Evolutionary conservation across 2,329 filamentous ascomycete genomes (phyloP), one percentile per base, ranked within the genome.

Genomic region (Botryotinia calthae): DNA sequence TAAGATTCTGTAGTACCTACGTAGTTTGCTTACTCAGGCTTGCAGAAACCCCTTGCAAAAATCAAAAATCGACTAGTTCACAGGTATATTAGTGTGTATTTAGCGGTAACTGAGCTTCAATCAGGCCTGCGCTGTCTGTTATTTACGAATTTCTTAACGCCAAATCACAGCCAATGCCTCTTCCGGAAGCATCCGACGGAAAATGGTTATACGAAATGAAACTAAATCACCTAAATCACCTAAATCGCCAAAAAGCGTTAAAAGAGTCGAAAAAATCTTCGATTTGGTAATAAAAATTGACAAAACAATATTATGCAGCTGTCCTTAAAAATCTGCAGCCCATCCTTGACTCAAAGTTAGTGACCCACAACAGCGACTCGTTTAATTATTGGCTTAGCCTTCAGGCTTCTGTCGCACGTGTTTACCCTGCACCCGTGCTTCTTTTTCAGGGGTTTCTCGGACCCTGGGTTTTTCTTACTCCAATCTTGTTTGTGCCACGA

Each of bases 371-470:
- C 37, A 72, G 70, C 70, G 63, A 63, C 58, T 72, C 63, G 70
- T 61, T 51, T 68, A 68, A 56, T 51, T 68, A 68, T 72, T 51
- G 51, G 70, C 70, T 68, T 61, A 61, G 40, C 22, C 51, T 68
- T 48, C 34, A 42, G 42, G 18, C 37, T 70, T 51, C 18, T 34
- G 22, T 6, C n/a, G 31, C 54, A 70, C 59, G 68, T 70, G 56
- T 51, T 18, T 67, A 40, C 64, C 64, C 16, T 40, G 40, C 31
- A 28, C 8, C 51, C 51, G 31, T 20, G 22, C 22, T 56, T 25
- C 22, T 37, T 51, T 20, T 51, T 65, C 7, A 10, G 14, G 63
- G 44, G 3, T 40, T 10, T 20, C 25, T n/a, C 31, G 8, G 42
- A 67, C 65, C 42, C 7, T 40, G 28, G 34, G 14, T 8, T 54